Base-by-base conservation (phyloP, 106 monocot genomes). In the Apostasia shenzhenica region DNA sequence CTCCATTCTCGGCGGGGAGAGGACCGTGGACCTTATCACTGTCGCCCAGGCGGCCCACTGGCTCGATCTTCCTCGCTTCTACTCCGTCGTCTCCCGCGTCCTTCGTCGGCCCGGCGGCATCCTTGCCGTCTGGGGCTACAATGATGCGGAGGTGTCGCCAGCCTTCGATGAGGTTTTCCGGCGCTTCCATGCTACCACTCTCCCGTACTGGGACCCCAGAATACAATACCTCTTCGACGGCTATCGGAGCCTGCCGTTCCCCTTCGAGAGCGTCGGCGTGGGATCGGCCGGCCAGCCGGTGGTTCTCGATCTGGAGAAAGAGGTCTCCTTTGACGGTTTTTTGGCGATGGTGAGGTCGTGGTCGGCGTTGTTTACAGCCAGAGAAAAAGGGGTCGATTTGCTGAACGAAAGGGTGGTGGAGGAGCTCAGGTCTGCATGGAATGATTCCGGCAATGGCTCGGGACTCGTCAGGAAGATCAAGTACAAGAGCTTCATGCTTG, bases 1-100 rank as follows among this genome's bases (percentile, higher is more conserved):
- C 11, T 48, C 73, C 11, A 2, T 65, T 10, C 44, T 66, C 4
- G 63, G 64, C 1, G 73, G 54, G 2, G 64, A 53, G 8, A 45
- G 44, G 54, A 42, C 73, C 11, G 54, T 73, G 11, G 73, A 73
- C 55, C 66, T 74, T 8, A 66, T 74, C 55, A 66, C 55, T 45
- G 74, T 57, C 45, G 66, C 74, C 45, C 54, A 65, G 43, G 74
- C 74, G 37, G 26, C 57, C 37, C 74, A 74, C 46, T 74, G 55
- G 51, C 66, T 74, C 10, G 74, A 74, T 40, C 74, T 74, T 4
- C 65, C 65, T 7, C 7, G 9, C 43, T 74, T 74, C 66, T 74
- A 66, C 55, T 8, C 66, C 55, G 1, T 66, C 10, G 66, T 66
- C 41, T 47, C 65, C 54, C 66, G 48, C 65, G 66, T 56, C 66